A percentile compares a stretch with the other conserved stretches of the same genome.
Evolutionary conservation across 176 grass and related monocot genomes (phyloP).

Genomic region (Aegilops speltoides): DNA sequence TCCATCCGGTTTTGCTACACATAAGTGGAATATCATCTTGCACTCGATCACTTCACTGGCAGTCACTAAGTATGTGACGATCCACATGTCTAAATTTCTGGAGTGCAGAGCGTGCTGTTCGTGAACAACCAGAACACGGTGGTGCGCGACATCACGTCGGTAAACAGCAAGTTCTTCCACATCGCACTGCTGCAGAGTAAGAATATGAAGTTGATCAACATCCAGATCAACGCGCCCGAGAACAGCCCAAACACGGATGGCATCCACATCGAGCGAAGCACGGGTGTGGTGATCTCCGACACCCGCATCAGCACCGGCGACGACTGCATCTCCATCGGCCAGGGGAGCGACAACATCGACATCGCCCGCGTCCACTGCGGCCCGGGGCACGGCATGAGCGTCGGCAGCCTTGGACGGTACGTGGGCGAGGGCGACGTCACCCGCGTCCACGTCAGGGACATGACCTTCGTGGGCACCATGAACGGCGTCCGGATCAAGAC

Average conservation of each 20-base stretch:
- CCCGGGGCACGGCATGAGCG: slow-evolving; percentile 72
- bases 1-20: not conserved
- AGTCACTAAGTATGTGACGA: not conserved
- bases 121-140: slow-evolving; percentile 50
- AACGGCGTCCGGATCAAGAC: slow-evolving; percentile 79
- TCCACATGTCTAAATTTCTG: not conserved
- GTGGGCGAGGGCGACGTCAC: slow-evolving; percentile 48
- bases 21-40: not conserved
- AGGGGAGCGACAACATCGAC: slow-evolving; percentile 38
- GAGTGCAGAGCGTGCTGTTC: slow-evolving; percentile 41
- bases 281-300: slow-evolving; percentile 30
- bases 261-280: slow-evolving; percentile 65
- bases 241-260: slow-evolving; percentile 76
- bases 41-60: not conserved
- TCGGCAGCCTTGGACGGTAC: slow-evolving; percentile 59
- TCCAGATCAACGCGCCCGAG: slow-evolving; percentile 44
- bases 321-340: slow-evolving; percentile 76
- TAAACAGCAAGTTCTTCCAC: slow-evolving; percentile 92
- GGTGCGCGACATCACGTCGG: slow-evolving; percentile 46
- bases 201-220: slow-evolving; percentile 22
- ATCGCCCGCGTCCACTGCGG: slow-evolving; percentile 52
- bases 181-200: slow-evolving; percentile 34
- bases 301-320: slow-evolving; percentile 44
- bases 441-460: slow-evolving; percentile 38
- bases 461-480: slow-evolving; percentile 42